phyloP scores from a whole-genome alignment of 2,329 filamentous ascomycete genomes.

The Xylaria multiplex region DNA sequence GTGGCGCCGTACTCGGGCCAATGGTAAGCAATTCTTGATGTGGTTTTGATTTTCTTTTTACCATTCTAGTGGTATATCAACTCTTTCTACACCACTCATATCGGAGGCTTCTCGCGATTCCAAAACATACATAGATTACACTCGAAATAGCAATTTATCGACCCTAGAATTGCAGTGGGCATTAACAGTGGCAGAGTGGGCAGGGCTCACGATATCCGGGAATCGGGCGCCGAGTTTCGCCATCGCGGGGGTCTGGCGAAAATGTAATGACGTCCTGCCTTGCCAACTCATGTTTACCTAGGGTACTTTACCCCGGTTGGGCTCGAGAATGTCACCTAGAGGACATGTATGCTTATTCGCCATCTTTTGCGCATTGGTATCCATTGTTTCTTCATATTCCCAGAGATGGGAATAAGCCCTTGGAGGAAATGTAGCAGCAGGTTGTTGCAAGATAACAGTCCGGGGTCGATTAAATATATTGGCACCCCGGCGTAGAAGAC shows the following conservation, averaged over 20 bases:
- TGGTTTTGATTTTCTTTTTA: neutral
- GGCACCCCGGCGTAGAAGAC: slow-evolving; percentile 58
- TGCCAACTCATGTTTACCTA: slow-evolving; percentile 19
- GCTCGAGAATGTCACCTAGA: slow-evolving; percentile 60
- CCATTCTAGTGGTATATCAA: neutral
- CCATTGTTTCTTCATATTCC: slow-evolving; percentile 65
- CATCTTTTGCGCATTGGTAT: slow-evolving; percentile 61
- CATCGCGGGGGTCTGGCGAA: slow-evolving; percentile 47
- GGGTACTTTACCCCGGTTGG: slow-evolving; percentile 58
- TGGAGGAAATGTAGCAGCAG: slow-evolving; percentile 61
- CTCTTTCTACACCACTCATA: neutral
- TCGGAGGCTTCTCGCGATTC: neutral
- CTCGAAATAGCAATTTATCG: neutral
- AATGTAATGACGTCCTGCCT: neutral
- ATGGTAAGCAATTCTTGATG: slow-evolving; percentile 38
- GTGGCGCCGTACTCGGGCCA: slow-evolving; percentile 61
- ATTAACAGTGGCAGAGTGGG: slow-evolving; percentile 61
- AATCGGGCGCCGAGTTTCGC: slow-evolving; percentile 64
- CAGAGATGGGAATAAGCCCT: slow-evolving; percentile 65
- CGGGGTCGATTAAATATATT: slow-evolving; percentile 52
- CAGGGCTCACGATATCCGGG: slow-evolving; percentile 61
- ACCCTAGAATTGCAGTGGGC: slow-evolving; percentile 48
- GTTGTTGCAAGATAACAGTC: slow-evolving; percentile 57
- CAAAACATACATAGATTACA: neutral
- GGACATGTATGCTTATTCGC: slow-evolving; percentile 63